These are phyloP conservation scores for Cyphellophora attinorum DNA, from an alignment of 2,329 filamentous ascomycete genomes.

Conservation along the genomic window DNA sequence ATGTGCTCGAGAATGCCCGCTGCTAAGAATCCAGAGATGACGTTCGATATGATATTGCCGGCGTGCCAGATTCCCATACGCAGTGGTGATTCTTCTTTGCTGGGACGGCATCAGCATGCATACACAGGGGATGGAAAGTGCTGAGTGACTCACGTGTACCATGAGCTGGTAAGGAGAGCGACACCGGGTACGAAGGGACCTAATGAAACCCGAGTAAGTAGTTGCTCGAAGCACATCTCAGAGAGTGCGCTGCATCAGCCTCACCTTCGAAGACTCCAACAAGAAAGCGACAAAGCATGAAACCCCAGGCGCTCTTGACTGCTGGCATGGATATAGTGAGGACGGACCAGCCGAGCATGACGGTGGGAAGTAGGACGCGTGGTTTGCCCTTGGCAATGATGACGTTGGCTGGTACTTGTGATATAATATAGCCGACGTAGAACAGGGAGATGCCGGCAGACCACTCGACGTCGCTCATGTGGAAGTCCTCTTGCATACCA, in stretches of 20 bases:
- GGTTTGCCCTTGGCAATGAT: constrained; percentile 26
- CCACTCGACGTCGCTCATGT: constrained; percentile 28
- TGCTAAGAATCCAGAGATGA: constrained; percentile 35
- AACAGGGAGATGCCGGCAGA: constrained; percentile 30
- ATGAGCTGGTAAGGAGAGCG: constrained; percentile 32
- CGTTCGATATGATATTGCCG: constrained; percentile 36
- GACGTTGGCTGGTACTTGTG: constrained; percentile 38
- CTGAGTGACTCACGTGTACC: too few species aligned
- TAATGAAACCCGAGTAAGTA: too few species aligned
- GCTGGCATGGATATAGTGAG: constrained; percentile 36
- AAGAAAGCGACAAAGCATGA: constrained; percentile 28
- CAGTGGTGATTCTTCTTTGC: constrained; percentile 32
- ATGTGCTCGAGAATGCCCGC: constrained; percentile 37
- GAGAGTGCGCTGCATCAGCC: too few species aligned
- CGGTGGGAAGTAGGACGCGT: constrained; percentile 11
- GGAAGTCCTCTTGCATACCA: constrained; percentile 28
- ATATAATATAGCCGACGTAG: constrained; percentile 38
- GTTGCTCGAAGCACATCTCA: too few species aligned
- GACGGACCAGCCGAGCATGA: constrained; percentile 35
- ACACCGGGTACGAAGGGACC: constrained; percentile 29
- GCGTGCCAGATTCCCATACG: constrained; percentile 39
- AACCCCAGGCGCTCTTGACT: constrained; percentile 25
- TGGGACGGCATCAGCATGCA: constrained; percentile 41
- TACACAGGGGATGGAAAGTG: too few species aligned
- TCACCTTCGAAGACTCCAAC: constrained; percentile 30